Evolutionary conservation across 1,139 yeast genomes (phyloP), one percentile per base, ranked within the genome.

Genomic region (Candida sanyaensis): DNA sequence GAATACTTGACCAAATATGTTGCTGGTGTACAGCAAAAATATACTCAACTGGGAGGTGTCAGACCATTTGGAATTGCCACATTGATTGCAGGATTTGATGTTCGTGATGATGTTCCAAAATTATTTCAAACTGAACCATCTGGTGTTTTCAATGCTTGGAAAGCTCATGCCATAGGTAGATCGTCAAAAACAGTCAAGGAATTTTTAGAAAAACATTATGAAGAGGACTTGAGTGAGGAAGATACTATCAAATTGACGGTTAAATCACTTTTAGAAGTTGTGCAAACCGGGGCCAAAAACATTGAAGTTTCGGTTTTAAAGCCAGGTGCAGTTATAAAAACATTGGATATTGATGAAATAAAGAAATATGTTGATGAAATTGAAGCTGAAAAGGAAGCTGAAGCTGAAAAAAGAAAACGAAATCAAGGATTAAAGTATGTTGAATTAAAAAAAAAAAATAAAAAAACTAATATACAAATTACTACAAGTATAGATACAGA

Each of bases 141-240:
- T 41, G 99, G 99, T 28, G 95, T 93, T 55, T 93, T 87, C 65
- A 90, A 96, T 48, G 96, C 98, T n/a, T 93, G 99, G 99, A 90
- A 92, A 68, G 98, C 99, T 21, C 95, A 90, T 66, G 92, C 99
- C 24, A 93, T 95, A 64, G 99, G 99, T 49, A 84, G 97, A 64
- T 88, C 96, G 51, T 82, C 96, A 53, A 93, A 93, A 68, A 93
- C 98, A 1, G 98, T 95, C 31, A 85, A 96, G 58, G 99, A 95
- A 67, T 88, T 92, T 60, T 79, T 93, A 67, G 99, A 95, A 68
- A 92, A 91, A 72, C 88, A 90, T 62, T 92, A 88, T 70, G 80
- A 79, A 59, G 91, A 86, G 49, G 90, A 80, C 23, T 62, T 70
- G 56, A 75, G 77, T 51, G 91, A 85, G 58, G 87, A 87, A 44